A percentile compares a stretch with the other conserved stretches of the same genome.
Evolutionary conservation across 192 early-diverging fungal genomes (phyloP).

Genomic region (Entomortierella parvispora): DNA sequence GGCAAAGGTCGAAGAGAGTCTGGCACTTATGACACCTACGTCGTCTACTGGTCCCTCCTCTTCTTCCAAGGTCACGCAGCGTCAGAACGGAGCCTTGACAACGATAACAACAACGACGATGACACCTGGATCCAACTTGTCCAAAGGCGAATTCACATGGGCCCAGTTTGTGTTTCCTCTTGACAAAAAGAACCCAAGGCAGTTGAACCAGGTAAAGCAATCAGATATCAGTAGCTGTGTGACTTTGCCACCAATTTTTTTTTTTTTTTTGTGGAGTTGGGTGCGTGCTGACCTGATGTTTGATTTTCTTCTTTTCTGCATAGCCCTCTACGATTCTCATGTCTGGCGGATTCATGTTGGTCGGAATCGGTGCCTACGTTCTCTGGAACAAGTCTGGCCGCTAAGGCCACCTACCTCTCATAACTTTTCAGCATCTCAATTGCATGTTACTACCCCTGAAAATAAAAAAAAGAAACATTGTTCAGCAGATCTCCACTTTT

Average conservation of each 20-base stretch:
- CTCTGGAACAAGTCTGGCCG: slow-evolving; percentile 19
- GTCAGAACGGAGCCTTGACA: slow-evolving; percentile 2
- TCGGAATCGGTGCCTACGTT: slow-evolving; percentile 35
- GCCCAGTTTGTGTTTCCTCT: slow-evolving; percentile 16
- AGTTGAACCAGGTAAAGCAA: slow-evolving; percentile 22
- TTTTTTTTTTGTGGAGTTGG: background rate
- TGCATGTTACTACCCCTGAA: no score
- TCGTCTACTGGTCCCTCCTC: background rate
- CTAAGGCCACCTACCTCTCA: no score
- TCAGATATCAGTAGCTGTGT: no score
- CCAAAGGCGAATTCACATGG: slow-evolving; percentile 31
- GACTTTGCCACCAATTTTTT: background rate
- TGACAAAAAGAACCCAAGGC: slow-evolving; percentile 11
- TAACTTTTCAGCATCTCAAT: no score
- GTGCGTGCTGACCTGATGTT: background rate
- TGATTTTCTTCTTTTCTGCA: background rate
- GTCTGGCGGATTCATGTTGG: slow-evolving; percentile 43
- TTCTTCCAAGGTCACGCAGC: slow-evolving; percentile 6
- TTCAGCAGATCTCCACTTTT: no score
- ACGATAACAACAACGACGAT: background rate
- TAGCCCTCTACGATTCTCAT: slow-evolving; percentile 25
- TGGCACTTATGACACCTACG: slow-evolving; percentile 17
- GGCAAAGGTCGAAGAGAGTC: background rate
- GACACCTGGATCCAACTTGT: background rate
- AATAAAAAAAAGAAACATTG: no score